Evolutionary conservation across 495 filamentous ascomycete genomes (phyloP).

Genomic region (Trypethelium eluteriae): DNA sequence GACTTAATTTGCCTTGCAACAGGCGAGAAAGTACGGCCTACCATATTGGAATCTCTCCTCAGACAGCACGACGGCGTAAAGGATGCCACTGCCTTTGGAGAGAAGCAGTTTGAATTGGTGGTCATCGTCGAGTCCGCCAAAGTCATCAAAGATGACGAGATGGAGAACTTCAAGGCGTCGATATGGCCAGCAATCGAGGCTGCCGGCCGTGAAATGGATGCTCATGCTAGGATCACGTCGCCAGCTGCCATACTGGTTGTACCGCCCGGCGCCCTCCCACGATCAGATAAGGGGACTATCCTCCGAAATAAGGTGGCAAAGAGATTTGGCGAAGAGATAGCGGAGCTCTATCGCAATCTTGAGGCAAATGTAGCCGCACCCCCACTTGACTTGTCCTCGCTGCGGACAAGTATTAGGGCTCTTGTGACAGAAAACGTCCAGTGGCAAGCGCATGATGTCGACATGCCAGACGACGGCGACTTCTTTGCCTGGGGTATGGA

Average conservation of each 20-base stretch:
- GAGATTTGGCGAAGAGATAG: constrained; percentile 16
- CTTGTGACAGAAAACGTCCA: background rate
- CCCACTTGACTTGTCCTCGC: background rate
- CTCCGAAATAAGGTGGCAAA: constrained; percentile 12
- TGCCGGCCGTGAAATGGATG: background rate
- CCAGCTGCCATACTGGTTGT: background rate
- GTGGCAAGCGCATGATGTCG: background rate
- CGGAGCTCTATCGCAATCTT: constrained; percentile 10
- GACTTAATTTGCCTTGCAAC: background rate
- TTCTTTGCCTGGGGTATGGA: constrained; percentile 18
- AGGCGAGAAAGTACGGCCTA: background rate
- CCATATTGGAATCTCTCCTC: background rate
- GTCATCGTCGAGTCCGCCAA: background rate
- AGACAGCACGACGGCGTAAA: background rate
- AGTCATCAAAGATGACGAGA: background rate
- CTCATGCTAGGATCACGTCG: background rate
- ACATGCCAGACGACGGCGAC: constrained; percentile 9
- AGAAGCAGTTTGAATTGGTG: background rate
- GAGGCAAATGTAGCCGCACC: constrained; percentile 1
- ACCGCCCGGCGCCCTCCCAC: background rate
- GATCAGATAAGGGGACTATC: constrained; percentile 20
- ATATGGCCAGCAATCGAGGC: background rate
- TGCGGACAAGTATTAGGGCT: background rate
- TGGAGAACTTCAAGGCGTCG: background rate
- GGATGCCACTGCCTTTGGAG: background rate